Base-by-base conservation (phyloP, 371 early-diverging fungal genomes). In the Mortierella sp. region DNA sequence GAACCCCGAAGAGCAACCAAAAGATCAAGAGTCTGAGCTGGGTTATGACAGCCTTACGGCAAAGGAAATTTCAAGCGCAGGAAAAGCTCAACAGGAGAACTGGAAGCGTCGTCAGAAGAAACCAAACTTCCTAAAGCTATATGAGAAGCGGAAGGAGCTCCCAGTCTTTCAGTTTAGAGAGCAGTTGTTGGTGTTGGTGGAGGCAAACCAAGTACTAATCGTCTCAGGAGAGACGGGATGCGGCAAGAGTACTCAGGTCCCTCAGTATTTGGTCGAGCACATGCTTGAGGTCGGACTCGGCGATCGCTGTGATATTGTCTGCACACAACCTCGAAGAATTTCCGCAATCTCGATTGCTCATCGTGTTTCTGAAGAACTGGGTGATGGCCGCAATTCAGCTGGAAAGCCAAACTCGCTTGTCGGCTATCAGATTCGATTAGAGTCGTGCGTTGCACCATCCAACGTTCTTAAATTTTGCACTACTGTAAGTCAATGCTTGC, bases 311-410 rank as follows among this genome's bases (percentile, higher is more conserved):
- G 85, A 84, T 56, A 91, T 99, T 37, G 85, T 96, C 9, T 92
- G 96, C 65, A 98, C 99, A 23, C 98, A 98, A 83, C 99, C 99
- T 5, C 87, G 99, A 55, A 89, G 99, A 64, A 94, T 99, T 68
- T 95, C 98, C 37, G 98, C 99, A 19, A 93, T 96, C 61, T 92
- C 95, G 37, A 93, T 99, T 53, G 96, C 98, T 0, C 84, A 91
- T 23, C 88, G 99, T 51, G 99, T 99, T 12, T 94, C 95, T 2
- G 65, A 77, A 4, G 97, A 97, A 82, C 77, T 93, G 76, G 91
- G 91, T 1, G 92, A 92, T 65, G 60, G 53, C 0, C 85, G 82
- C 55, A 87, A 74, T 46, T 71, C 83, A 1, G 75, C 82, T 4
- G 91, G 89, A 14, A 84, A 75, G 45, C 75, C 73, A 25, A 83